phyloP scores from a whole-genome alignment of 192 early-diverging fungal species.

The Podila clonocystis region DNA sequence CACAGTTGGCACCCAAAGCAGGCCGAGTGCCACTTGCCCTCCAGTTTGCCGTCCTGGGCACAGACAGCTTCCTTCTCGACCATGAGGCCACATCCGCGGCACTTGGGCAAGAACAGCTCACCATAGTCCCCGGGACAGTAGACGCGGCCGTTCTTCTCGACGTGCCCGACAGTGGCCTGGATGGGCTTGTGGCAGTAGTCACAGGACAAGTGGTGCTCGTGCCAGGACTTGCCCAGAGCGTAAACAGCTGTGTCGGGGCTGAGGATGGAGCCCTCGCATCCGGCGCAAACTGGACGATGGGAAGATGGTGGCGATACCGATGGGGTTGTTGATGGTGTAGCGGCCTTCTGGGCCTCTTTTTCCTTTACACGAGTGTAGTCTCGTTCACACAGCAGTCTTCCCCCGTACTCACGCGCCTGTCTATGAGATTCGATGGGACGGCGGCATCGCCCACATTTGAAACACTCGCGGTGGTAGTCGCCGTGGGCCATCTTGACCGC shows the following conservation, averaged over 20 bases:
- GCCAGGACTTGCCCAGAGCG: constrained; percentile 73
- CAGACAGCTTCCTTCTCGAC: constrained; percentile 79
- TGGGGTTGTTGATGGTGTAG: background rate
- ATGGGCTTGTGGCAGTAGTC: constrained; percentile 75
- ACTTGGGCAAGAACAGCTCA: constrained; percentile 72
- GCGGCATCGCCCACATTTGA: constrained; percentile 65
- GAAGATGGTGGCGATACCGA: constrained; percentile 3
- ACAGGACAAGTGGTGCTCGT: constrained; percentile 70
- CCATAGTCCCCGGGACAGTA: constrained; percentile 77
- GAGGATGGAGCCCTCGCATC: constrained; percentile 30
- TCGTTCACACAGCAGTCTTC: constrained; percentile 68
- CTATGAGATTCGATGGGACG: constrained; percentile 56
- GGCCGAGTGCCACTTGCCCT: constrained; percentile 75
- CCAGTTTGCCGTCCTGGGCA: constrained; percentile 74
- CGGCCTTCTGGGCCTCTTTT: constrained; percentile 9
- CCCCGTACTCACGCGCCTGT: constrained; percentile 65
- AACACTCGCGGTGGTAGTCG: constrained; percentile 64
- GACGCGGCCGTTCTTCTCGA: constrained; percentile 70
- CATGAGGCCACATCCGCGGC: constrained; percentile 65
- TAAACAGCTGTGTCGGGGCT: constrained; percentile 53
- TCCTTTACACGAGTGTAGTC: constrained; percentile 54
- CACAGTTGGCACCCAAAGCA: constrained; percentile 83
- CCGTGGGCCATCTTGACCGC: constrained; percentile 42
- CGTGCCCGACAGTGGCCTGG: constrained; percentile 53
- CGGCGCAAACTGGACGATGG: constrained; percentile 19